Evolutionary conservation across 1,284 basidiomycete species (phyloP).

Genomic region (Cryptococcus wingfieldii): DNA sequence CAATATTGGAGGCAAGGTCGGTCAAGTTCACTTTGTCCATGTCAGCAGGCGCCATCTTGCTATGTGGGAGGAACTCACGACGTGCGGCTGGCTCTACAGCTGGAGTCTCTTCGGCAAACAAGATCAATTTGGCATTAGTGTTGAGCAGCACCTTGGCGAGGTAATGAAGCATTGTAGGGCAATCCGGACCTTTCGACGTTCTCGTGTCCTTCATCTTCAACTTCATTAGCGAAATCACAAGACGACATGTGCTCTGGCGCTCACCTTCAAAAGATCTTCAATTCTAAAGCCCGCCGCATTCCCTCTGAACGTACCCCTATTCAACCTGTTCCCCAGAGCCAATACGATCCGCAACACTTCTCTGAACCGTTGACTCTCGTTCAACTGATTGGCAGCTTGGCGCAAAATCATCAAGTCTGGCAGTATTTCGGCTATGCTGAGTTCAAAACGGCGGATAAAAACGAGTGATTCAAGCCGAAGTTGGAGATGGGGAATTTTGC

Average conservation of each 20-base stretch:
- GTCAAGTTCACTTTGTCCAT: constrained; percentile 63
- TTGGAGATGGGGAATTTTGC: constrained; percentile 67
- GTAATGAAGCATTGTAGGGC: constrained; percentile 83
- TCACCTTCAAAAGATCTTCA: constrained; percentile 72
- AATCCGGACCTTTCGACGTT: constrained; percentile 65
- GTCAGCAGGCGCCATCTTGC: background rate
- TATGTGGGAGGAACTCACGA: constrained; percentile 51
- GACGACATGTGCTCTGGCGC: background rate
- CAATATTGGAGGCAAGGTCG: constrained; percentile 59
- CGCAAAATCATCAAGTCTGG: constrained; percentile 75
- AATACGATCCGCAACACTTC: constrained; percentile 67
- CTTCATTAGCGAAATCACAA: background rate
- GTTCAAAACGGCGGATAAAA: constrained; percentile 71
- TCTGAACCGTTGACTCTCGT: constrained; percentile 64
- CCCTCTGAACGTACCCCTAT: constrained; percentile 76
- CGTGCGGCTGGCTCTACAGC: constrained; percentile 76
- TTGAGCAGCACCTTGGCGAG: constrained; percentile 69
- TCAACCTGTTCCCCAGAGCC: constrained; percentile 73
- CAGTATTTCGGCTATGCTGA: constrained; percentile 76
- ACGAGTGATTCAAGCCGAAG: constrained; percentile 75
- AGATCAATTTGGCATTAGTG: constrained; percentile 61
- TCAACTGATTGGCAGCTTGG: constrained; percentile 69
- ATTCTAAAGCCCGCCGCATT: constrained; percentile 78
- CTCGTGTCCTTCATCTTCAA: constrained; percentile 75
- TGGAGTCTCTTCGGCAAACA: constrained; percentile 75